Evolutionary conservation across 805 yeast species (phyloP), one percentile per base, ranked within the genome.

Genomic region (Saccharomyces mikatae): DNA sequence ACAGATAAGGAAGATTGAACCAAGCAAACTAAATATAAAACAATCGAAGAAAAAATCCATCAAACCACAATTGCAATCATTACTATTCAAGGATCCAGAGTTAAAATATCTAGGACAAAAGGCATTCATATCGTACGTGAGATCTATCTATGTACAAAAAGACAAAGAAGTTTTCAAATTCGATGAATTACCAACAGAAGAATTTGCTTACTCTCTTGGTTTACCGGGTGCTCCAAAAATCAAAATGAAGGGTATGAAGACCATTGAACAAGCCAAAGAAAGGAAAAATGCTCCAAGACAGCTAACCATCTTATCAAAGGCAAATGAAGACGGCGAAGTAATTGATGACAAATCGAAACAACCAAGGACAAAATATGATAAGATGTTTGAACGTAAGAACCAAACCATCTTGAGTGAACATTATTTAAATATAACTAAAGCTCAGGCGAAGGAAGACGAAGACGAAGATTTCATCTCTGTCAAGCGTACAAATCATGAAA

Each of bases 161-260:
- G 96, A 92, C 66, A 89, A 89, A 69, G 87, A 84, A 41, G 84
- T 91, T 11, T 94, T 94, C 73, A 81, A 86, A 60, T 78, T 90
- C 44, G 87, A 83, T 11, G 81, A 82, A 49, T 67, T 92, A 3
- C 95, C 96, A 2, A 73, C 85, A 2, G 97, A 92, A 59, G 87
- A 80, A 54, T 90, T 76, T 70, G 98, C 99, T 4, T 80, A 80
- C 56, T 87, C 96, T 3, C 71, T 91, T 49, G 99, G 99, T 9
- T 77, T 94, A 47, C 97, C 98, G 1, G 96, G 97, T 53, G 96
- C 96, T 2, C 99, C 99, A 47, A 85, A 87, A 62, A 86, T 94
- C 62, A 90, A 89, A 67, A 79, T 92, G 54, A 75, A 75, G 46
- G 86, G 83, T 14, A 71, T 68, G 65, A 69, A 62, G 32, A 71